phyloP scores from a whole-genome alignment of 345 rosid species.

The Hibiscus syriacus region DNA sequence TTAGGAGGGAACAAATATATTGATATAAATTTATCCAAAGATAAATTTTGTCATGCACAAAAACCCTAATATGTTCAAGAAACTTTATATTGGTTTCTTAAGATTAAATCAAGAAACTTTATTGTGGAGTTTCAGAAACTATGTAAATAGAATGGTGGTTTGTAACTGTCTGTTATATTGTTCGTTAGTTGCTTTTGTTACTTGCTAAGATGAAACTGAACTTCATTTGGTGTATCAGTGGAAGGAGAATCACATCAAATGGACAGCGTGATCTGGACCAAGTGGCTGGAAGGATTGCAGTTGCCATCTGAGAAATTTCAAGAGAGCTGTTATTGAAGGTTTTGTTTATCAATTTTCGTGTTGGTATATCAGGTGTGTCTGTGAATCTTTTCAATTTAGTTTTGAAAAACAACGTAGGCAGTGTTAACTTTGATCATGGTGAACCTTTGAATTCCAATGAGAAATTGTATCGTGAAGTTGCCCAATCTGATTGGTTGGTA shows the following conservation, averaged over 20 bases:
- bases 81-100: not conserved
- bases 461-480: too few species aligned
- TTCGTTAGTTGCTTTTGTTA: not conserved
- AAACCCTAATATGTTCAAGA: not conserved
- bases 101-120: too few species aligned
- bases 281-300: slow-evolving; percentile 16
- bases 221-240: not conserved
- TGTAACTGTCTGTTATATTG: not conserved
- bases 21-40: not conserved
- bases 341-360: not conserved
- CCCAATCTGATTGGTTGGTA: too few species aligned
- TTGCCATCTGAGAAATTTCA: not conserved
- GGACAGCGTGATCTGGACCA: slow-evolving; percentile 16
- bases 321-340: not conserved
- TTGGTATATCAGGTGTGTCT: not conserved
- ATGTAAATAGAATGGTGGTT: not conserved
- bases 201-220: not conserved
- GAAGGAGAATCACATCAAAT: slow-evolving; percentile 11
- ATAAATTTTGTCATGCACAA: not conserved
- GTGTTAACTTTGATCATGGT: not conserved
- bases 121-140: not conserved
- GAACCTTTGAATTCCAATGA: not conserved
- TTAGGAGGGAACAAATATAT: not conserved
- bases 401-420: not conserved
- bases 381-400: not conserved